phyloP scores from a whole-genome alignment of 2,329 filamentous ascomycete species.

The Cercospora zeina region DNA sequence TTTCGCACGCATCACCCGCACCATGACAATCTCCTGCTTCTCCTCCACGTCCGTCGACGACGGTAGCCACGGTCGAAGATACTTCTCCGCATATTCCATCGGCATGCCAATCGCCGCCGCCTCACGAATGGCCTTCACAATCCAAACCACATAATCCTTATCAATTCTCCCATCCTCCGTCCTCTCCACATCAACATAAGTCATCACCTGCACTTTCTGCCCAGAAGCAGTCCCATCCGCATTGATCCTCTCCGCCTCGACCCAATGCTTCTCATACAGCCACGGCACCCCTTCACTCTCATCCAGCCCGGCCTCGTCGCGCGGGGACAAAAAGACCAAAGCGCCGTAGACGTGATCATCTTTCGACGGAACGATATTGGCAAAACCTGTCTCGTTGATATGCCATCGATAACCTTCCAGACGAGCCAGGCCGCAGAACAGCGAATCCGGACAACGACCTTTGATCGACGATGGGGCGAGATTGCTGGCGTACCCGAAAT shows the following conservation, averaged over 20 bases:
- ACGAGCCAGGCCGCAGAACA: slow-evolving; percentile 47
- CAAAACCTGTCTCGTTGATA: slow-evolving; percentile 65
- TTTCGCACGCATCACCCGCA: slow-evolving; percentile 14
- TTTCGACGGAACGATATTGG: slow-evolving; percentile 56
- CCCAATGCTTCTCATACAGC: slow-evolving; percentile 57
- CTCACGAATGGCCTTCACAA: slow-evolving; percentile 56
- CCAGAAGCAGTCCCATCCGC: slow-evolving; percentile 9
- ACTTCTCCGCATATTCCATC: slow-evolving; percentile 50
- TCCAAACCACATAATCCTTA: slow-evolving; percentile 60
- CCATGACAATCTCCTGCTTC: slow-evolving; percentile 18
- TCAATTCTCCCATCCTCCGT: slow-evolving; percentile 17
- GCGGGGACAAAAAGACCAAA: slow-evolving; percentile 41
- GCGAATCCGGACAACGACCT: slow-evolving; percentile 21
- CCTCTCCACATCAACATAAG: slow-evolving; percentile 21
- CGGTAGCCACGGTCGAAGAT: slow-evolving; percentile 18
- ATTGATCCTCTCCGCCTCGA: slow-evolving; percentile 29
- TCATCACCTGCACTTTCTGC: slow-evolving; percentile 16
- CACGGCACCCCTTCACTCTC: slow-evolving; percentile 60
- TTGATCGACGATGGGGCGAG: slow-evolving; percentile 20
- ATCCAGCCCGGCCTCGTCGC: slow-evolving; percentile 56
- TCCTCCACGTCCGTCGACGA: slow-evolving; percentile 17
- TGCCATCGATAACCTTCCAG: slow-evolving; percentile 61
- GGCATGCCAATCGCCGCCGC: background rate
- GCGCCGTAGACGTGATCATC: slow-evolving; percentile 55
- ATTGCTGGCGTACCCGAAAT: slow-evolving; percentile 23